phyloP scores from a whole-genome alignment of 2,329 filamentous ascomycete species.

The Acephala macrosclerotiorum region DNA sequence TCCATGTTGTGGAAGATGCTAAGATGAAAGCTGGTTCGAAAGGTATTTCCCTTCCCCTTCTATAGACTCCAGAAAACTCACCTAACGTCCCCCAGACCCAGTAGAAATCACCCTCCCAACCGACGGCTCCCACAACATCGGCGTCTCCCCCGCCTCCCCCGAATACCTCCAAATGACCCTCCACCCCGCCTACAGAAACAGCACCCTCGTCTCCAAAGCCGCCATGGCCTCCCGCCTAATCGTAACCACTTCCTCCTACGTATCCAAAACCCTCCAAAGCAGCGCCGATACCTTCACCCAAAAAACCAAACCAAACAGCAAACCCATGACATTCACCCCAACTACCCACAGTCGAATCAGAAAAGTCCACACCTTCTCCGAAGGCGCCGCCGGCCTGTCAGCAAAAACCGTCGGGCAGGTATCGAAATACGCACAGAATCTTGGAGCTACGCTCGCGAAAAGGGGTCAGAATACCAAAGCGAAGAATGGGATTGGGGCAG shows the following conservation, averaged over 20 bases:
- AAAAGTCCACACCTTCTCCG: constrained; percentile 87
- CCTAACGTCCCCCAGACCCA: constrained; percentile 61
- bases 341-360: constrained; percentile 85
- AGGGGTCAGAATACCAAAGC: constrained; percentile 63
- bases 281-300: constrained; percentile 83
- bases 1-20: constrained; percentile 79
- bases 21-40: constrained; percentile 87
- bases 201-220: constrained; percentile 84
- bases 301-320: constrained; percentile 77
- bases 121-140: constrained; percentile 71
- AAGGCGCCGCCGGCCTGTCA: constrained; percentile 78
- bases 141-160: constrained; percentile 70
- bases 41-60: constrained; percentile 63
- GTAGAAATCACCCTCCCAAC: constrained; percentile 79
- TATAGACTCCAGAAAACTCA: neutral
- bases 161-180: constrained; percentile 79
- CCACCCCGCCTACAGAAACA: constrained; percentile 92
- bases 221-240: constrained; percentile 89
- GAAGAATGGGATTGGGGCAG: constrained; percentile 69
- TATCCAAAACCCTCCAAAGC: constrained; percentile 78
- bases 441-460: constrained; percentile 79
- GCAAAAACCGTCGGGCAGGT: constrained; percentile 88
- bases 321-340: constrained; percentile 88
- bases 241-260: constrained; percentile 82
- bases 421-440: constrained; percentile 84